A percentile compares a stretch with the other conserved stretches of the same genome.
Conservation (phyloP, 768 basidiomycete genomes). For the Russula lepida region DNA sequence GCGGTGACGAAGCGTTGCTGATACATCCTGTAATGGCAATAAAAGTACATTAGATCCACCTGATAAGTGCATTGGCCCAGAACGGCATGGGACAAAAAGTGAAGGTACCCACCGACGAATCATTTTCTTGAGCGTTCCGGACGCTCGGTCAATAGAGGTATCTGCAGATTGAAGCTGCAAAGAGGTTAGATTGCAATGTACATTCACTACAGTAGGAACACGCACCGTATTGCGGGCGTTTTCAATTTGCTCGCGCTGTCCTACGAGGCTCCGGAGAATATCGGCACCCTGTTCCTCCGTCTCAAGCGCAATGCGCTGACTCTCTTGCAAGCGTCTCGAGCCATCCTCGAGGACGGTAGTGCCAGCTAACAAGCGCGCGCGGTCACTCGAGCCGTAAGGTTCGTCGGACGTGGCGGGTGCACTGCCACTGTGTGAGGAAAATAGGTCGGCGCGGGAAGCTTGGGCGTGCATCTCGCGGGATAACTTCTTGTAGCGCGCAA, state of each 20-base stretch:
- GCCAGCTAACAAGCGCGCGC: conserved; percentile 72
- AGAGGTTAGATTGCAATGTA: neutral
- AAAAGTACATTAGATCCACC: conserved; percentile 23
- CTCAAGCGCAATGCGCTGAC: conserved; percentile 87
- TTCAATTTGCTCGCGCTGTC: conserved; percentile 91
- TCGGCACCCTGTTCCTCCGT: conserved; percentile 94
- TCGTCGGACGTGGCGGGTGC: conserved; percentile 65
- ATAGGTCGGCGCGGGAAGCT: conserved; percentile 69
- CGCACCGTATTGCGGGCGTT: conserved; percentile 83
- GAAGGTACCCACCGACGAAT: conserved; percentile 66
- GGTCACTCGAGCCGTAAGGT: conserved; percentile 59
- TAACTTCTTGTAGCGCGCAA: conserved; percentile 73
- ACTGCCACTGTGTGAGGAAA: conserved; percentile 30
- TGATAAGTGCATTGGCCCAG: conserved; percentile 19
- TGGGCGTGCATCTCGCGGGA: conserved; percentile 65
- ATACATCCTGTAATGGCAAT: conserved; percentile 72
- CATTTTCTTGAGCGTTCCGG: conserved; percentile 91
- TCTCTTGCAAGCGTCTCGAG: conserved; percentile 75
- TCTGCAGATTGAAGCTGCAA: conserved; percentile 77
- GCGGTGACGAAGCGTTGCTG: conserved; percentile 87
- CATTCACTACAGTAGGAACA: neutral
- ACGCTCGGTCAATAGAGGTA: conserved; percentile 81
- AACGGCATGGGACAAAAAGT: conserved; percentile 4
- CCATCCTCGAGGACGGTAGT: conserved; percentile 79
- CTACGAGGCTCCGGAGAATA: conserved; percentile 75